Percentiles rank a stretch among this genome's conserved stretches.
Conservation (phyloP, 441 rosid species). For the Dalechampia spathulata region DNA sequence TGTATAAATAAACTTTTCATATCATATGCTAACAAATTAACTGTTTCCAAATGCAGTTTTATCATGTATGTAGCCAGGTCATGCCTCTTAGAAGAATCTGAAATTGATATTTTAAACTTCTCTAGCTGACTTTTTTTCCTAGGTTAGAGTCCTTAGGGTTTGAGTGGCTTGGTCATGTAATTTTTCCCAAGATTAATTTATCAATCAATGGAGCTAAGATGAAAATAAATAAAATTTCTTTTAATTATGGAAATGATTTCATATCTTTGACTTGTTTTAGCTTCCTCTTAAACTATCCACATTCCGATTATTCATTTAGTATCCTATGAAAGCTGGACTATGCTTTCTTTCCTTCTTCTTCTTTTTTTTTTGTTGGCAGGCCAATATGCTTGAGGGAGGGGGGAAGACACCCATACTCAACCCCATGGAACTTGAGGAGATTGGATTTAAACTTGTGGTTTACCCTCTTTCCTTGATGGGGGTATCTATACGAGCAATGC, state of each 20-base stretch:
- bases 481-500: constrained; percentile 87
- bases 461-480: constrained; percentile 89
- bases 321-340: no score
- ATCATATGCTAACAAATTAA: background rate
- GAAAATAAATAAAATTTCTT: no score
- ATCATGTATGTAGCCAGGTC: background rate
- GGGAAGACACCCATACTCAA: constrained; percentile 69
- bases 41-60: constrained; percentile 2
- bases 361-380: constrained; percentile 37
- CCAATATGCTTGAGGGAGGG: constrained; percentile 92
- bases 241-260: no score
- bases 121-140: background rate
- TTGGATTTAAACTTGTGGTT: constrained; percentile 74
- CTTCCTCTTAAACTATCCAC: no score
- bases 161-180: background rate
- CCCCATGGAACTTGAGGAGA: constrained; percentile 74
- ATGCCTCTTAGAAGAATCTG: background rate
- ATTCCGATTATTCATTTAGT: no score
- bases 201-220: no score
- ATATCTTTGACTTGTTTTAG: no score
- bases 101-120: background rate
- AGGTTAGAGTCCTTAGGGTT: background rate
- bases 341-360: no score
- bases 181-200: background rate
- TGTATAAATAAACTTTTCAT: background rate